Base-by-base conservation (phyloP, 2,329 filamentous ascomycete genomes). In the Aaosphaeria pasadenensis region DNA sequence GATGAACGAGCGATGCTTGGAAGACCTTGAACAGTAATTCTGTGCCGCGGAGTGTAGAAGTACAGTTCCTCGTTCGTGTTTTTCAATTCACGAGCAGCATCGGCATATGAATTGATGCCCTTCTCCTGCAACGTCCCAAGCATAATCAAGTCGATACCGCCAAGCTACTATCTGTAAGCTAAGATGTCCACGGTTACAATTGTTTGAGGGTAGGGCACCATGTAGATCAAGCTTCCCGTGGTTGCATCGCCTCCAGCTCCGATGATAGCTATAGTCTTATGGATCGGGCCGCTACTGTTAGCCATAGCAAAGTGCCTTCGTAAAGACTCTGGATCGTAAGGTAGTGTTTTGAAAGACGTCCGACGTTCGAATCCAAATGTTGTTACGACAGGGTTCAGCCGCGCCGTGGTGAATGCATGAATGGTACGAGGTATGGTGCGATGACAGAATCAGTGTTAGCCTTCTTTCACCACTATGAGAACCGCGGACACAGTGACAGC, bases 51-150 rank as follows among this genome's bases (percentile, higher is more conserved):
- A 7, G 42, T 44, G 31, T 44, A 44, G 30, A 44, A 44, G 42
- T 44, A 44, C 31, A 44, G 29, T 29, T 44, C 42, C 31, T 44
- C 3, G 30, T 44, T 35, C 5, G 29, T 44, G 42, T 32, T 33
- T 29, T 44, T 44, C 32, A 44, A 44, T 35, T 44, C 29, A 28
- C 35, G 42, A n/a, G 31, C 42, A 28, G 42, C 42, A 13, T 44
- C 32, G 29, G 13, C 30, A 31, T 44, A 44, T 7, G 42, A 44
- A 28, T 44, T 7, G 11, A 35, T 44, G 32, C 42, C 30, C 29
- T 44, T 44, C 13, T 33, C 42, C 42, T 44, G 42, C 42, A 44
- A 28, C 42, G 35, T 44, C 7, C 11, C 42, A 44, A 44, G 42
- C 42, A 33, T 17, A 17, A 11, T 28, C 42, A 44, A 17, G 11